These are phyloP conservation scores for Pleurozium schreberi DNA, from an alignment of 225 moss, liverwort and hornwort species.

Conservation along the genomic window DNA sequence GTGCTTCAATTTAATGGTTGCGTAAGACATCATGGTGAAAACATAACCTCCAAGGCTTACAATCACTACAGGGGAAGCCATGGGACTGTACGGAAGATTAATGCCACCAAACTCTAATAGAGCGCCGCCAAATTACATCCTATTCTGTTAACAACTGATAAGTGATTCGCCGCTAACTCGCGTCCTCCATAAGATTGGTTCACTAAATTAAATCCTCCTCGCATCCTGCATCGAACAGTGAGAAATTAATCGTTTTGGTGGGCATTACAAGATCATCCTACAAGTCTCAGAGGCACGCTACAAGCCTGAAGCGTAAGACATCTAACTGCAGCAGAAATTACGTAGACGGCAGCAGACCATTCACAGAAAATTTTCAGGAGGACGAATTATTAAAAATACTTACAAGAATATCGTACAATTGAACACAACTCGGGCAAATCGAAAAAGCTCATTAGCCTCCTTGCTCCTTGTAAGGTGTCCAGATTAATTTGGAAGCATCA, in stretches of 20 bases:
- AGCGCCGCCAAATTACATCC: not conserved
- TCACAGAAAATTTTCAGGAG: not conserved
- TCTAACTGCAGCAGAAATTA: not conserved
- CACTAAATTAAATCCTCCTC: not conserved
- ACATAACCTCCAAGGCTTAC: not conserved
- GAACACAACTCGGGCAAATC: not conserved
- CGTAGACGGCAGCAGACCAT: not conserved
- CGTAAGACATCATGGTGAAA: not conserved
- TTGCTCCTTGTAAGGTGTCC: conserved; percentile 98
- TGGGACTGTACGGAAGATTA: not conserved
- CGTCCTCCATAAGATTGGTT: not conserved
- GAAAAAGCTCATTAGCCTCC: conserved; percentile 40
- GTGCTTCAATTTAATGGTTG: not conserved
- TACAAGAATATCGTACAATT: conserved; percentile 7
- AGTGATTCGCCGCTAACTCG: not conserved
- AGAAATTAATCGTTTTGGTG: not conserved
- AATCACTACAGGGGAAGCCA: not conserved
- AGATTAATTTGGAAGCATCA: conserved; percentile 87
- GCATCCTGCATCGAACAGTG: not conserved
- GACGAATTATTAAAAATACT: not conserved
- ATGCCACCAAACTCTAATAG: not conserved
- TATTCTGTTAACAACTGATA: not conserved
- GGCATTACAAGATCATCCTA: not conserved
- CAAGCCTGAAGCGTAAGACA: not conserved
- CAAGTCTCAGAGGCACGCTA: not conserved